Evolutionary conservation across 164 flowering plant species (phyloP).

Genomic region (Amborella trichopoda): DNA sequence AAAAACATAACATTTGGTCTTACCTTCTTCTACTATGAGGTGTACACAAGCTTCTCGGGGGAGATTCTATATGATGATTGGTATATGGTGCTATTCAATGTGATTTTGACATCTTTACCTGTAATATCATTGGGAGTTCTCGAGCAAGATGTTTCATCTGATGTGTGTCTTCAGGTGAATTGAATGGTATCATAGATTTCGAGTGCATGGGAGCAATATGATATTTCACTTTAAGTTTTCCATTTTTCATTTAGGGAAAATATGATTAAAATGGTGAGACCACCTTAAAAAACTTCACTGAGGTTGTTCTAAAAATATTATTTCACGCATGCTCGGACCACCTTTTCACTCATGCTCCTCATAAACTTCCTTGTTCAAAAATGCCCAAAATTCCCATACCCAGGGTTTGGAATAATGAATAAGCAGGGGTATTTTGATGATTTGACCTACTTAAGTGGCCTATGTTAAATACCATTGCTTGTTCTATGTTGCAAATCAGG

Average conservation of each 20-base stretch:
- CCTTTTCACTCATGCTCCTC: no score
- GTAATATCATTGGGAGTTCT: constrained; percentile 49
- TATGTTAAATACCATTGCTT: no score
- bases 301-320: no score
- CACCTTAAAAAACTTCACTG: background rate
- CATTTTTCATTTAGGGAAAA: background rate
- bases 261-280: no score
- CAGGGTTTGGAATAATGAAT: no score
- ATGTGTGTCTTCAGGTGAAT: constrained; percentile 48
- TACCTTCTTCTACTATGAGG: constrained; percentile 44
- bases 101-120: constrained; percentile 49
- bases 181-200: background rate
- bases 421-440: no score
- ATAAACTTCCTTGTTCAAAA: no score
- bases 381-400: no score
- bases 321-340: background rate
- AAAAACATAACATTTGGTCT: constrained; percentile 57
- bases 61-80: constrained; percentile 41
- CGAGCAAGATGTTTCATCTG: constrained; percentile 60
- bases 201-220: no score
- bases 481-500: no score
- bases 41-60: constrained; percentile 38
- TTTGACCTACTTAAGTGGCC: no score
- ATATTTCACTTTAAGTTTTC: background rate
- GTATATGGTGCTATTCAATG: constrained; percentile 52